Base-by-base conservation (phyloP, 208 protist genomes). In the Crithidia mellificae region DNA sequence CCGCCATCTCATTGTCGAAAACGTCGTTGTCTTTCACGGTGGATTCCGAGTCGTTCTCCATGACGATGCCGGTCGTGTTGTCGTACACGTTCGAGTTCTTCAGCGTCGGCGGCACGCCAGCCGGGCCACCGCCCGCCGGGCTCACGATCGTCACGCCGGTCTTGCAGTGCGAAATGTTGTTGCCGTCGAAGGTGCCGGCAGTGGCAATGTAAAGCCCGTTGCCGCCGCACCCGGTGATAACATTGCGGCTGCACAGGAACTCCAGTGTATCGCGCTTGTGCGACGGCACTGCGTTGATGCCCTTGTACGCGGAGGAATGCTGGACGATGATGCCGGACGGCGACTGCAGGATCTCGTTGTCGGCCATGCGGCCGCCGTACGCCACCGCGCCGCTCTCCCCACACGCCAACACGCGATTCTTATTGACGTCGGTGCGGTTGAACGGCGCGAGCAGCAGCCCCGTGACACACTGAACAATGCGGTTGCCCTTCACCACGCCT, bases 1-100 rank as follows among this genome's bases (percentile, higher is more conserved):
- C 91, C 19, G 78, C 53, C 1, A 63, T 24, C 53, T 69, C 69
- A 47, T 96, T 96, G 67, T 96, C 91, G 50, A 96, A 96, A 36
- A 96, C 73, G 54, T 96, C 86, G 78, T 92, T 92, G 34, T 87
- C 79, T 49, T 69, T 51, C 54, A 88, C 75, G 12, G 15, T 54
- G 7, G 67, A 68, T 25, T 61, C 63, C 27, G 77, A 83, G 38
- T 83, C 71, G 25, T 91, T 74, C n/a, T 79, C 76, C 15, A 91
- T 29, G 50, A 69, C 12, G 22, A 93, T 29, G 17, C 90, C 87
- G 36, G 82, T 63, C 2, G 46, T 63, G 71, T 87, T 89, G 80
- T 91, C 83, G 63, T 81, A 91, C 34, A 93, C 67, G n/a, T 39
- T 68, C 78, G 88, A 90, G 54, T 62, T 63, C 57, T 80, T 80